A percentile compares a stretch with the other conserved stretches of the same genome.
phyloP scores from a whole-genome alignment of 805 yeast species.

The Ogataea zsoltii region DNA sequence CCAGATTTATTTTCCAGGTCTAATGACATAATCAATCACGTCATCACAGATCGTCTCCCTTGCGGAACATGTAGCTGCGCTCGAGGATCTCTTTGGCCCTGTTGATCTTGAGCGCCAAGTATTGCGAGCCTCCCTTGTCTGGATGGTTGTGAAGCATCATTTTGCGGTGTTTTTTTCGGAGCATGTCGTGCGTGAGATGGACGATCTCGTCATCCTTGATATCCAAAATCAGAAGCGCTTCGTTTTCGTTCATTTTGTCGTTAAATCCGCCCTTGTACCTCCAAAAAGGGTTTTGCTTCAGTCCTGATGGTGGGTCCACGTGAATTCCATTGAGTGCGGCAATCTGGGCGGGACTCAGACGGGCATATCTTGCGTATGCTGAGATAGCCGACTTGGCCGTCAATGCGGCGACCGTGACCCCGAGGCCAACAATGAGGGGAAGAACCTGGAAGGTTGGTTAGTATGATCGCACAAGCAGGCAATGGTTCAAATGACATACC shows the following conservation, averaged over 20 bases:
- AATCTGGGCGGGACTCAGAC: slow-evolving; percentile 38
- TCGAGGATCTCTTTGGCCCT: slow-evolving; percentile 83
- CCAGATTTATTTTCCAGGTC: too few species aligned
- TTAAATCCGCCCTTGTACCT: slow-evolving; percentile 62
- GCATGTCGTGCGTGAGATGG: slow-evolving; percentile 43
- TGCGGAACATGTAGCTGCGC: slow-evolving; percentile 49
- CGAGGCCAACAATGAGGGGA: slow-evolving; percentile 56
- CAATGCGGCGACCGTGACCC: slow-evolving; percentile 53
- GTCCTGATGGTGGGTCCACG: slow-evolving; percentile 12
- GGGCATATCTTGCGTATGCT: slow-evolving; percentile 34
- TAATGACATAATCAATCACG: slow-evolving; percentile 1
- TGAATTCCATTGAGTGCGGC: slow-evolving; percentile 41
- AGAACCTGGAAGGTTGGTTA: slow-evolving; percentile 36
- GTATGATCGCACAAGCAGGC: too few species aligned
- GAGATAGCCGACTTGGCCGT: slow-evolving; percentile 41
- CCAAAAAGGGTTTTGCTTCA: slow-evolving; percentile 28
- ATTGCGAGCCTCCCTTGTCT: slow-evolving; percentile 85
- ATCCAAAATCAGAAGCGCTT: slow-evolving; percentile 65
- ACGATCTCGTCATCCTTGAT: slow-evolving; percentile 59
- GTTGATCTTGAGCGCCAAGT: slow-evolving; percentile 79
- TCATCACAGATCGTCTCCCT: slow-evolving; percentile 12
- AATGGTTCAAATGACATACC: too few species aligned
- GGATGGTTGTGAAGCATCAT: slow-evolving; percentile 86
- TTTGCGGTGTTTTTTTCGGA: slow-evolving; percentile 71
- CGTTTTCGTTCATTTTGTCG: slow-evolving; percentile 65